These are phyloP conservation scores for Pseudisothecium myosuroides DNA, from an alignment of 225 moss, liverwort and hornwort genomes.

Conservation along the genomic window DNA sequence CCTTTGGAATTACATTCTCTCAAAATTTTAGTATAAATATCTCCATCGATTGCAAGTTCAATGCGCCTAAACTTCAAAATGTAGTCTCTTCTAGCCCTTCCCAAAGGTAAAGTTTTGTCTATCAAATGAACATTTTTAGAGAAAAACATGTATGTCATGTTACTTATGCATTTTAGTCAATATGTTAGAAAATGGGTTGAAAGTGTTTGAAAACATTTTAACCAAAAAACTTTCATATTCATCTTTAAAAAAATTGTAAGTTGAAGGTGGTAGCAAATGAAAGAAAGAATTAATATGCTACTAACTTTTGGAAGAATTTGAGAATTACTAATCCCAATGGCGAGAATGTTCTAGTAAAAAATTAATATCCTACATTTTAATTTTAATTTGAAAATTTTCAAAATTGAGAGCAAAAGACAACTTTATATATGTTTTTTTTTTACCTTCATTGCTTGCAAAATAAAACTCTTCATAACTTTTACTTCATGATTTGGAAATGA, in stretches of 20 bases:
- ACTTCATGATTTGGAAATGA: background rate
- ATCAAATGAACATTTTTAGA: background rate
- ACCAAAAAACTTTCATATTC: too few species aligned
- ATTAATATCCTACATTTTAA: background rate
- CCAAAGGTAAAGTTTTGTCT: background rate
- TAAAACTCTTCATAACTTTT: background rate
- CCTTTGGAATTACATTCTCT: background rate
- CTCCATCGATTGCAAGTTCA: rapidly evolving
- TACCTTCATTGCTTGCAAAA: background rate
- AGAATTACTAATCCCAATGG: background rate
- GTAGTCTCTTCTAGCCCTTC: background rate
- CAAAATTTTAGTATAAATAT: background rate
- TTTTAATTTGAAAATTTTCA: background rate
- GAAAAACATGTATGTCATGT: background rate
- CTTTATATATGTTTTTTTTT: background rate
- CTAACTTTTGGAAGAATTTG: background rate
- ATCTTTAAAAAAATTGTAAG: background rate
- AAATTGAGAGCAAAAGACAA: background rate
- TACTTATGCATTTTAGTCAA: too few species aligned
- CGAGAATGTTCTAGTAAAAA: background rate
- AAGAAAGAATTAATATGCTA: background rate
- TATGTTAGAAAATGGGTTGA: background rate
- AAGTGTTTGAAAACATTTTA: background rate
- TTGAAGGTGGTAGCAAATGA: rapidly evolving
- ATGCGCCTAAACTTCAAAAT: background rate